Evolutionary conservation across 2,329 filamentous ascomycete species (phyloP), one percentile per base, ranked within the genome.

Genomic region (Epichloe bromicola): DNA sequence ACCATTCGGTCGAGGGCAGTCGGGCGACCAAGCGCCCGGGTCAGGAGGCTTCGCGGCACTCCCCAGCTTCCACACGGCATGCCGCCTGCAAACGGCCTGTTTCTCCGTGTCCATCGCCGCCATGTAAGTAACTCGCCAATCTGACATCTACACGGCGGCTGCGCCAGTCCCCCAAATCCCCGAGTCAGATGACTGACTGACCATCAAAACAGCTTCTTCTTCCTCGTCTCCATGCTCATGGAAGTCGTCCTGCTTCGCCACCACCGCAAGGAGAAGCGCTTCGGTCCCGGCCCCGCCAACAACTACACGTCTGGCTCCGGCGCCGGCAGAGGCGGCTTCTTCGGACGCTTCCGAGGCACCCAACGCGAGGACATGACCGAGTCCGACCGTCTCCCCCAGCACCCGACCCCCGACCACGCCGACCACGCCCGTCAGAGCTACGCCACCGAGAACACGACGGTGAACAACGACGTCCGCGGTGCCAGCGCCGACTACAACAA

Each of bases 71-170:
- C 63, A 61, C 39, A 66, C 66, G 7, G 81, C 84, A 1, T 96
- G 90, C 72, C 74, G 74, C 53, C 71, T 95, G 58, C 80, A 95
- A 68, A 87, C 82, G 47, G 88, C 83, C 43, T 78, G 74, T 54
- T 83, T 96, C 57, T 85, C 86, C 3, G 82, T 93, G 15, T 72
- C 89, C 33, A 85, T 96, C 54, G 78, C 89, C 51, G 85, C 77
- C 61, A 81, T 86, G 82, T 89, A 73, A 70, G 73, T 54, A 8
- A 8, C 6, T 34, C 8, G 30, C 3, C 8, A 4, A 4, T 30
- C 30, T 11, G 10, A 30, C 10, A 19, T 19, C 8, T 30, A 11
- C 30, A 10, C 30, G 30, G 30, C 8, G 8, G 26, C 26, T n/a
- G 4, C 26, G 26, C 8, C 8, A 10, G 8, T 30, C 26, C 8